phyloP scores from a whole-genome alignment of 2,329 filamentous ascomycete species.

The Arachnomyces sp. region DNA sequence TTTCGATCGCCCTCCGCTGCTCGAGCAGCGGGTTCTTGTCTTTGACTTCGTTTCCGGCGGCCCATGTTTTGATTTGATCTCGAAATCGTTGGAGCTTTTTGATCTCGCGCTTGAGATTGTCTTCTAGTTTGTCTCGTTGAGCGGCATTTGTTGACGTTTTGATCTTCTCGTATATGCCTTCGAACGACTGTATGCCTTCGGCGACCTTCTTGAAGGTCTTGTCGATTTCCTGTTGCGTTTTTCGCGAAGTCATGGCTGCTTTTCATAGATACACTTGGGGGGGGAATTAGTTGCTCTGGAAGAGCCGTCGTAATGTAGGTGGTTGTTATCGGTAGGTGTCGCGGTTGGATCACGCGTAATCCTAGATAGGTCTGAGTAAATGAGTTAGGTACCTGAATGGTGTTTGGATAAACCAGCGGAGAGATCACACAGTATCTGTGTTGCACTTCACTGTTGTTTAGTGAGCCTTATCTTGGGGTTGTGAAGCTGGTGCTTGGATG shows the following conservation, averaged over 20 bases:
- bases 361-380: background rate
- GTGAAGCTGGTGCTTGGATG: too few species aligned
- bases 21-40: slow-evolving; percentile 94
- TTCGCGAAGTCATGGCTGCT: slow-evolving; percentile 77
- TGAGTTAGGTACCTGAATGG: slow-evolving; percentile 3
- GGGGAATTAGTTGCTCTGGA: slow-evolving; percentile 1
- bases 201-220: slow-evolving; percentile 99
- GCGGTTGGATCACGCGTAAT: too few species aligned
- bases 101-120: slow-evolving; percentile 97
- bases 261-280: slow-evolving; percentile 16
- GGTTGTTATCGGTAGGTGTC: slow-evolving; percentile 2
- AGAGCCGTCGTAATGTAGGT: slow-evolving; percentile 10
- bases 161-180: slow-evolving; percentile 96
- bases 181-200: slow-evolving; percentile 87
- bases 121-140: slow-evolving; percentile 97
- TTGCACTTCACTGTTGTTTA: too few species aligned
- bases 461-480: too few species aligned
- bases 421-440: too few species aligned
- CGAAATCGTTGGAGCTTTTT: slow-evolving; percentile 97
- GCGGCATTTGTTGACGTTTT: slow-evolving; percentile 84
- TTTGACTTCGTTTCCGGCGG: slow-evolving; percentile 97
- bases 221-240: slow-evolving; percentile 96
- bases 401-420: too few species aligned
- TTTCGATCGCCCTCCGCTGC: slow-evolving; percentile 93
- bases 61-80: slow-evolving; percentile 99